A percentile compares a stretch with the other conserved stretches of the same genome.
phyloP scores from a whole-genome alignment of 345 rosid species.

The Lepidium aucheri region DNA sequence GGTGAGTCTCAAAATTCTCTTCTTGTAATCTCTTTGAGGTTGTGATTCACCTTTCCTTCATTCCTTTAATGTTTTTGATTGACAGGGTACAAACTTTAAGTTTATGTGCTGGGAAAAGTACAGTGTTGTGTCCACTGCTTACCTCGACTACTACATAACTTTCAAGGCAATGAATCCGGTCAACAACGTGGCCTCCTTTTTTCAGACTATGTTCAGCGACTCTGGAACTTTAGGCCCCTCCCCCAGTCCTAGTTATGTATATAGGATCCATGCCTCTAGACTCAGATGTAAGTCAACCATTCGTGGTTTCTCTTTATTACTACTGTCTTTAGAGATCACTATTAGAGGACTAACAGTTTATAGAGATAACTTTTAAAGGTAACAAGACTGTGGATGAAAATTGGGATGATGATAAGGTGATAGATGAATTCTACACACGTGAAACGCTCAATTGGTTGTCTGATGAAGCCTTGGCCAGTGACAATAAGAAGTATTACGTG shows the following conservation, averaged over 20 bases:
- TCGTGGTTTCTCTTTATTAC: not conserved
- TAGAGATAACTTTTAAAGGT: not conserved
- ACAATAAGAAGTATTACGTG: not conserved
- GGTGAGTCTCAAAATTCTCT: not conserved
- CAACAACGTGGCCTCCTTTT: not conserved
- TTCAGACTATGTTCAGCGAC: not conserved
- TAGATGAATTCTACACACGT: not conserved
- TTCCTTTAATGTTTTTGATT: not conserved
- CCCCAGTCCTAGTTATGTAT: not conserved
- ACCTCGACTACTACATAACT: not conserved
- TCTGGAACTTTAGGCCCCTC: not conserved
- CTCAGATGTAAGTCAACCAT: not conserved
- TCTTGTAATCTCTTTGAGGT: not conserved
- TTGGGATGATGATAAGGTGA: not conserved
- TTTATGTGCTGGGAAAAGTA: not conserved
- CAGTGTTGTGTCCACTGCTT: not conserved
- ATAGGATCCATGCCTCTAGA: not conserved
- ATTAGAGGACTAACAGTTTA: not conserved
- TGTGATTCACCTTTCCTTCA: not conserved
- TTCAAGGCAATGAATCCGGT: not conserved
- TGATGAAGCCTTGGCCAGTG: not conserved
- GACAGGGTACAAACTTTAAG: not conserved
- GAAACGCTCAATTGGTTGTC: slow-evolving; percentile 3
- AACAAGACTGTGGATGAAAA: not conserved
- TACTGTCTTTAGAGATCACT: not conserved